Percentiles rank a stretch among this genome's conserved stretches.
Evolutionary conservation across 768 basidiomycete genomes (phyloP).

Genomic region (Naganishia friedmannii): DNA sequence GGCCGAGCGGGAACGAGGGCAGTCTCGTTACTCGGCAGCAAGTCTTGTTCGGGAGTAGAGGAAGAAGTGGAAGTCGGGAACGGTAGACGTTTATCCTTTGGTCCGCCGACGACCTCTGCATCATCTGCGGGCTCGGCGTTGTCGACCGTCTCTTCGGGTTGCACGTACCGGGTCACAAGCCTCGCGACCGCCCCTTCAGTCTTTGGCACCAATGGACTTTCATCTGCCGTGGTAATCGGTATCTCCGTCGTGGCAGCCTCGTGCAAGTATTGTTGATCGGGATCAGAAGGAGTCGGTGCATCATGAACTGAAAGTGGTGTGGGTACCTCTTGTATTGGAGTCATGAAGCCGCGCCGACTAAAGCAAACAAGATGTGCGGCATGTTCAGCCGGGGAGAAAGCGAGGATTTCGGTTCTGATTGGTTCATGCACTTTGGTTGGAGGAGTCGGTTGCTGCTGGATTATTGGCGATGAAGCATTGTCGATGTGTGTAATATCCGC

Average conservation of each 20-base stretch:
- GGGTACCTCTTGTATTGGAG: background rate
- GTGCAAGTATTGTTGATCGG: conserved; percentile 1
- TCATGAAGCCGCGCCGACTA: background rate
- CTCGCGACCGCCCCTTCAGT: background rate
- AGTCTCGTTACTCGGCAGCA: background rate
- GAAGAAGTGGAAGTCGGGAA: background rate
- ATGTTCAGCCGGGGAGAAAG: background rate
- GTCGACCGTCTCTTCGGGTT: no score
- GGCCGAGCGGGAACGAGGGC: background rate
- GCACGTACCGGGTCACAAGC: no score
- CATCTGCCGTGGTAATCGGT: background rate
- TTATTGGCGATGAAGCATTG: no score
- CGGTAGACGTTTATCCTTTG: background rate
- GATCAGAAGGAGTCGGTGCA: background rate
- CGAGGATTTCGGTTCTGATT: background rate
- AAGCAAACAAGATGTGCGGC: background rate
- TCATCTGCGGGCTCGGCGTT: no score
- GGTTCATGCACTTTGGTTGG: background rate
- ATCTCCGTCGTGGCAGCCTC: background rate
- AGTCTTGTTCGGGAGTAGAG: background rate
- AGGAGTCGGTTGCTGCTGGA: background rate
- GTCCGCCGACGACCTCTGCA: no score
- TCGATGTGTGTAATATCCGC: no score
- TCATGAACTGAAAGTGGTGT: background rate
- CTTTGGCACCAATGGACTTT: background rate